Conservation (phyloP, 2,329 filamentous ascomycete genomes). For the Epichloe gansuensis region DNA sequence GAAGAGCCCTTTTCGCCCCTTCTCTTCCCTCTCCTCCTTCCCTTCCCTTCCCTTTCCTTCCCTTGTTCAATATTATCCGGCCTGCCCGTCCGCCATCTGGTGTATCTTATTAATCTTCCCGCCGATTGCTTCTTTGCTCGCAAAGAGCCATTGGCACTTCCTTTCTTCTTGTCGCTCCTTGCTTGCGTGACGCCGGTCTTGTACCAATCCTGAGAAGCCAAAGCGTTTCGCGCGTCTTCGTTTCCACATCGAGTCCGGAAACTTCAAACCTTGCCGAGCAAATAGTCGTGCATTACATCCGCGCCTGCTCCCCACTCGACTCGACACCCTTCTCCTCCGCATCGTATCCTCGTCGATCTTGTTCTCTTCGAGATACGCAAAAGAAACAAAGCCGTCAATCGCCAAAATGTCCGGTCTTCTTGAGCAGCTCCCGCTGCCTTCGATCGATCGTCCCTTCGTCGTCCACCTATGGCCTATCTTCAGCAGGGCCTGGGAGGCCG, state of each 20-base stretch:
- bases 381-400: slow-evolving; percentile 6
- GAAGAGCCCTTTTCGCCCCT: neutral
- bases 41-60: slow-evolving; percentile 8
- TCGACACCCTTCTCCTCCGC: neutral
- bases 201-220: neutral
- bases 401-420: slow-evolving; percentile 31
- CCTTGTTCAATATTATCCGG: slow-evolving; percentile 14
- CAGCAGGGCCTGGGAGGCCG: slow-evolving; percentile 65
- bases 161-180: slow-evolving; percentile 25
- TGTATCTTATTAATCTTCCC: slow-evolving; percentile 12
- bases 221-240: neutral
- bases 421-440: slow-evolving; percentile 54
- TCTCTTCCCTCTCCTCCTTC: slow-evolving; percentile 8
- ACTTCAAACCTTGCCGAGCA: slow-evolving; percentile 5
- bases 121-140: neutral
- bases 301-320: neutral
- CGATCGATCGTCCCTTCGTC: slow-evolving; percentile 85
- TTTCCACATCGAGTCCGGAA: neutral
- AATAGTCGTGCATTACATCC: neutral
- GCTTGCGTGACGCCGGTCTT: slow-evolving; percentile 6
- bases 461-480: slow-evolving; percentile 89
- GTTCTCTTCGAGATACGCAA: neutral
- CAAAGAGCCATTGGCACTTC: slow-evolving; percentile 9
- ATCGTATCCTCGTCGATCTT: neutral
- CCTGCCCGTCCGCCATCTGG: slow-evolving; percentile 3